Conservation (phyloP, 345 rosid genomes). For the Eucalyptus globulus region DNA sequence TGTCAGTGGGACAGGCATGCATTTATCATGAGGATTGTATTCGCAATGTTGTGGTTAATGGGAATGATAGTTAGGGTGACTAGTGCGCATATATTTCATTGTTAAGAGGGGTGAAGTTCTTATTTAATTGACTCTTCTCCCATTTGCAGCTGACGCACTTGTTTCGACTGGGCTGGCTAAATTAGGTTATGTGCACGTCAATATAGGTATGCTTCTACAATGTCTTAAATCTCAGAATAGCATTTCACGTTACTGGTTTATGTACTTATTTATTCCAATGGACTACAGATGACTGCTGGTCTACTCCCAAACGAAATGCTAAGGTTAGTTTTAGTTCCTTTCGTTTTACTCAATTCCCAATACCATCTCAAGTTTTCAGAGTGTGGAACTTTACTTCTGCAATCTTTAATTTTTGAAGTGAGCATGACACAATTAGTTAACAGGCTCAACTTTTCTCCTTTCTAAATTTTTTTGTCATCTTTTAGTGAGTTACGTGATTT, state of each 20-base stretch:
- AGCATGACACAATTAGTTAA: background rate
- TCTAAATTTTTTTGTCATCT: background rate
- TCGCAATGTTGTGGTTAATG: background rate
- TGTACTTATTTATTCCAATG: constrained; percentile 5
- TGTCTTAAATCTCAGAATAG: background rate
- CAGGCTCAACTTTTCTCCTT: background rate
- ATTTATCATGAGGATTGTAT: background rate
- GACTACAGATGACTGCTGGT: constrained; percentile 96
- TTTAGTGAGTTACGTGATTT: background rate
- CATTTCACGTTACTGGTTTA: background rate
- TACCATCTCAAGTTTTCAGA: background rate
- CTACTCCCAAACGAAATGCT: constrained; percentile 37
- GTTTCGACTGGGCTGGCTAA: constrained; percentile 86
- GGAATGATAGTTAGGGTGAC: background rate
- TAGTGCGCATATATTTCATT: background rate
- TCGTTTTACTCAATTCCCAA: background rate
- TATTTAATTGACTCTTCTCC: background rate
- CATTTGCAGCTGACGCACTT: constrained; percentile 74
- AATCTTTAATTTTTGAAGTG: background rate
- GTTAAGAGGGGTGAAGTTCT: background rate
- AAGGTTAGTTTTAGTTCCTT: constrained; percentile 21
- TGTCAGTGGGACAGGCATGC: background rate
- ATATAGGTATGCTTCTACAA: constrained; percentile 51
- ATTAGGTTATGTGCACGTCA: constrained; percentile 72
- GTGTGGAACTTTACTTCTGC: background rate